phyloP scores from a whole-genome alignment of 768 basidiomycete genomes.

The Lentinula edodes region DNA sequence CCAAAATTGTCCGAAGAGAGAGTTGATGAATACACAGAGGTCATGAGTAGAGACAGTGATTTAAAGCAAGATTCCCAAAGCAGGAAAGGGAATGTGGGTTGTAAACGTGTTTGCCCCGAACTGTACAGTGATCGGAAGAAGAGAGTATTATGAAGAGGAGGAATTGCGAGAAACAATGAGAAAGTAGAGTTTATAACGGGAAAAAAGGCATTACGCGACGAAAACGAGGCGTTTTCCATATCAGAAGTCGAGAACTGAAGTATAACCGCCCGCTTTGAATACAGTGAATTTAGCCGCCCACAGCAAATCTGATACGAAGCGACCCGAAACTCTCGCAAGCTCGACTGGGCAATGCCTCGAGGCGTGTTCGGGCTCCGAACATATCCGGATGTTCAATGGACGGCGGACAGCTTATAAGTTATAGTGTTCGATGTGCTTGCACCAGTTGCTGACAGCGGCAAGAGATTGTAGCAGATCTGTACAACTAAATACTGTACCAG shows the following conservation, averaged over 20 bases:
- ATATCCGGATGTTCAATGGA: background rate
- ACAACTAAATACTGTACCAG: background rate
- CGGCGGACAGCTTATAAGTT: background rate
- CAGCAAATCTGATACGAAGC: background rate
- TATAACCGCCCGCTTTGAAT: background rate
- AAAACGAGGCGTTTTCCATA: background rate
- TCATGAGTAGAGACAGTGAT: conserved; percentile 7
- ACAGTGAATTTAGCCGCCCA: background rate
- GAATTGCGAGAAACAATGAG: background rate
- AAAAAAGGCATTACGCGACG: background rate
- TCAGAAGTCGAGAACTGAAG: background rate
- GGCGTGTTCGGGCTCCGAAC: background rate
- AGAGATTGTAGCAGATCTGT: background rate
- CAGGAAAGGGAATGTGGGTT: background rate
- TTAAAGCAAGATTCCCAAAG: background rate
- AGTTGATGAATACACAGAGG: background rate
- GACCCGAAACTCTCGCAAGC: background rate
- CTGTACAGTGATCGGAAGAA: background rate
- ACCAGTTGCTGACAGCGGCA: background rate
- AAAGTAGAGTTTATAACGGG: background rate
- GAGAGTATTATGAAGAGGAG: background rate
- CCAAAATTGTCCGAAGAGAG: conserved; percentile 2
- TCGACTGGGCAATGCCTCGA: background rate
- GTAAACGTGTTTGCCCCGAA: background rate
- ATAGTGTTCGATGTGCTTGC: background rate